Percentiles rank a stretch among this genome's conserved stretches.
Conservation (phyloP, 768 basidiomycete genomes). For the Boletus rubropictus region DNA sequence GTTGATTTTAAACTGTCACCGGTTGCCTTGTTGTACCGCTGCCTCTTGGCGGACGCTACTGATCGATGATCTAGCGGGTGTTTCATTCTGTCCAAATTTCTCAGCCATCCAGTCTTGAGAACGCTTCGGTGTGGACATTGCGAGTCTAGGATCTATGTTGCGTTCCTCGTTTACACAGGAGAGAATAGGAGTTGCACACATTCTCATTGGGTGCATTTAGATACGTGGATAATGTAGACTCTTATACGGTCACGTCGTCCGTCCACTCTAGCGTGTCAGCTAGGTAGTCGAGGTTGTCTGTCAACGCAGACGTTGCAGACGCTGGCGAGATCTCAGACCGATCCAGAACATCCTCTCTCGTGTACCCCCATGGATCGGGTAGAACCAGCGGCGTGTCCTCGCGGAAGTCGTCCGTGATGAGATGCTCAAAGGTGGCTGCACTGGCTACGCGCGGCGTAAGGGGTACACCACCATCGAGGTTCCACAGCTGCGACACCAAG, state of each 20-base stretch:
- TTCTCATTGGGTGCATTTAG: neutral
- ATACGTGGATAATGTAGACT: too few species aligned
- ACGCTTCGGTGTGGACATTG: neutral
- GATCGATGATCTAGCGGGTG: neutral
- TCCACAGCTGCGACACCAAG: constrained; percentile 14
- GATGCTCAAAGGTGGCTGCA: constrained; percentile 21
- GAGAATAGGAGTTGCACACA: neutral
- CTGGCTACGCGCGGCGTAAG: constrained; percentile 20
- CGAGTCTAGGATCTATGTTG: neutral
- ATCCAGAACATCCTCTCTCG: neutral
- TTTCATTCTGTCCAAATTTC: neutral
- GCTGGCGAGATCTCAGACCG: neutral
- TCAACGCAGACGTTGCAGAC: neutral
- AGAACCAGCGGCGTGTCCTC: constrained; percentile 10
- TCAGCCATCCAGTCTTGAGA: neutral
- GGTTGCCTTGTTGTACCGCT: constrained; percentile 2
- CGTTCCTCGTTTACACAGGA: neutral
- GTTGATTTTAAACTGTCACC: constrained; percentile 1
- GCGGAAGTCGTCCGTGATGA: constrained; percentile 20
- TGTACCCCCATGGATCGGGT: constrained; percentile 21
- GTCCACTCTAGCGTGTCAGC: neutral
- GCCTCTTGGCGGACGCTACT: neutral
- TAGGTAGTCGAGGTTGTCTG: neutral
- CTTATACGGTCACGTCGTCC: neutral
- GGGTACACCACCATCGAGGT: constrained; percentile 19